These are phyloP conservation scores for Globisporangium perplexum DNA, from an alignment of 352 stramenopile genomes.

Conservation along the genomic window DNA sequence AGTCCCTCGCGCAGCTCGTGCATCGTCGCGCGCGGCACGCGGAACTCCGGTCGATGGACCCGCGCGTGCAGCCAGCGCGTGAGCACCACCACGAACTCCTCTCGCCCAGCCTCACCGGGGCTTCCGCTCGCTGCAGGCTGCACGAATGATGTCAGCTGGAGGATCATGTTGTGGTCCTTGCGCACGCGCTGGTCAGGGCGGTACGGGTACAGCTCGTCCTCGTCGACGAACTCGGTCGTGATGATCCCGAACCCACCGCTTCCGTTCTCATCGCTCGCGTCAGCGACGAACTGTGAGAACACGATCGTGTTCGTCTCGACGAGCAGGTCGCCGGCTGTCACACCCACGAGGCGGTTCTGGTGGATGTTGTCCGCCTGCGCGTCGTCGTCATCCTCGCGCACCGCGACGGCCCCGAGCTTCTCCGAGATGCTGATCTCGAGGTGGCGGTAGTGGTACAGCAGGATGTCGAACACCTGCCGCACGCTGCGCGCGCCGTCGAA, in stretches of 20 bases:
- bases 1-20: background rate
- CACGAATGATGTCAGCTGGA: constrained; percentile 15
- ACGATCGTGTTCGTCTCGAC: constrained; percentile 32
- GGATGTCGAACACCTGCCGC: background rate
- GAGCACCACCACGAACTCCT: constrained; percentile 36
- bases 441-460: background rate
- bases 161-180: constrained; percentile 32
- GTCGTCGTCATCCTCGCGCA: background rate
- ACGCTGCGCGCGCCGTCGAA: background rate
- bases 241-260: constrained; percentile 28
- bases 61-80: constrained; percentile 31
- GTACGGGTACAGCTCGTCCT: constrained; percentile 41
- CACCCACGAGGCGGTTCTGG: constrained; percentile 30
- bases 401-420: background rate
- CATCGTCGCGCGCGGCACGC: background rate
- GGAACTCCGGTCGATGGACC: constrained; percentile 23
- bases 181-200: constrained; percentile 28
- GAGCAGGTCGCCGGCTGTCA: constrained; percentile 12
- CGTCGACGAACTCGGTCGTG: constrained; percentile 30
- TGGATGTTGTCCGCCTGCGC: constrained; percentile 12
- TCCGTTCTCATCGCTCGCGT: constrained; percentile 15
- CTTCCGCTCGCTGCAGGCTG: constrained; percentile 6
- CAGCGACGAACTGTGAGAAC: constrained; percentile 28
- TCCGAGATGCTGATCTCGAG: background rate
- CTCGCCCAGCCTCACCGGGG: constrained; percentile 6